Percentiles rank a stretch among this genome's conserved stretches.
Evolutionary conservation across 371 early-diverging fungal species (phyloP).

Genomic region (Chytridiales sp.): DNA sequence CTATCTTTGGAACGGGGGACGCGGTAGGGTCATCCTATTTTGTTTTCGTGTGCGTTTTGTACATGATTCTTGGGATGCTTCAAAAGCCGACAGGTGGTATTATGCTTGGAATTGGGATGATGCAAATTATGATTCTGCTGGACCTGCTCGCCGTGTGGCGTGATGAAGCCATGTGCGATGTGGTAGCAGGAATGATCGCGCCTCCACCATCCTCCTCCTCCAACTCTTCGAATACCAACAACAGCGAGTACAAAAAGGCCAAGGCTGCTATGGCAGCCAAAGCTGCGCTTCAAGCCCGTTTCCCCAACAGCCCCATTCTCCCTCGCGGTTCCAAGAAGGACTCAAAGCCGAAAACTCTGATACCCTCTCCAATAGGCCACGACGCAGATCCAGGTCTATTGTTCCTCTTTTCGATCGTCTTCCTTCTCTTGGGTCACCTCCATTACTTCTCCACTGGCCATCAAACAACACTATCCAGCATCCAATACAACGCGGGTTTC

Average conservation of each 20-base stretch:
- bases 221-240: too few relatives aligned
- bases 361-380: not conserved
- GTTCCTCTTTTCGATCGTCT: conserved; percentile 19
- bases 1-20: conserved; percentile 57
- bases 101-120: conserved; percentile 54
- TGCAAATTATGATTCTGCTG: conserved; percentile 51
- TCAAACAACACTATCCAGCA: conserved; percentile 82
- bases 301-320: not conserved
- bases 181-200: too few relatives aligned
- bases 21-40: conserved; percentile 62
- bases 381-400: conserved; percentile 23
- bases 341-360: not conserved
- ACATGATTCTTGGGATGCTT: conserved; percentile 53
- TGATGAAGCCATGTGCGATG: conserved; percentile 31
- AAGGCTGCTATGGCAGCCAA: too few relatives aligned
- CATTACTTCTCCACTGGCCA: conserved; percentile 90
- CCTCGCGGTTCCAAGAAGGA: not conserved
- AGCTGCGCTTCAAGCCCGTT: too few relatives aligned
- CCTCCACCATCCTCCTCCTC: too few relatives aligned
- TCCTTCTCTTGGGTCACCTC: conserved; percentile 58
- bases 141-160: conserved; percentile 57
- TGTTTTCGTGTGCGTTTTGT: conserved; percentile 54
- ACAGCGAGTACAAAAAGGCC: too few relatives aligned
- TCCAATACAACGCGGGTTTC: conserved; percentile 88
- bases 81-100: conserved; percentile 76